phyloP scores from a whole-genome alignment of 176 grass and related monocot genomes.

The Ampelocalamus luodianensis region DNA sequence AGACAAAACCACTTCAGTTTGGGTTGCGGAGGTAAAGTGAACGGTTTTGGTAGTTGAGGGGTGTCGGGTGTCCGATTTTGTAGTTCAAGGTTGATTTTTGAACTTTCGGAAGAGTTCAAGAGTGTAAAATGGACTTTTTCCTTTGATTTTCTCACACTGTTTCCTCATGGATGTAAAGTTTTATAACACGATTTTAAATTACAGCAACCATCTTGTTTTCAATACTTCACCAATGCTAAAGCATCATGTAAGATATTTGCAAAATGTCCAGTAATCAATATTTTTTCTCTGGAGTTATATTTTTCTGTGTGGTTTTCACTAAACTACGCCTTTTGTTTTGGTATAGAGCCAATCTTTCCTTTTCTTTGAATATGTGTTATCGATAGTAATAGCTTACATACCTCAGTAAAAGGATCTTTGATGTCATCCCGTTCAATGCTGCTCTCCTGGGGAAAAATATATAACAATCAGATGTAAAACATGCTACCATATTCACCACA shows the following conservation, averaged over 20 bases:
- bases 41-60: no score
- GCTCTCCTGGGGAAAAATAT: conserved; percentile 67
- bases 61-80: no score
- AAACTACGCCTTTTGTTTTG: neutral
- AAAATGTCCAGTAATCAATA: neutral
- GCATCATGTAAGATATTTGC: neutral
- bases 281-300: neutral
- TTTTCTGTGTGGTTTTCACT: neutral
- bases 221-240: neutral
- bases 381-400: conserved; percentile 40
- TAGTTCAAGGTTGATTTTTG: no score
- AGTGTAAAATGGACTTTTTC: no score
- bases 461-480: conserved; percentile 47
- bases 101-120: no score
- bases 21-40: no score
- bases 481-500: conserved; percentile 35
- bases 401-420: conserved; percentile 99
- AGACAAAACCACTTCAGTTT: no score
- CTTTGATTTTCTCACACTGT: neutral
- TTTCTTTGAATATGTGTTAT: neutral
- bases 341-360: neutral
- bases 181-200: neutral
- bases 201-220: neutral
- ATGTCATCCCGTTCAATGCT: conserved; percentile 94
- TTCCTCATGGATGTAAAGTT: neutral